Evolutionary conservation across 192 early-diverging fungal species (phyloP), one percentile per base, ranked within the genome.

Genomic region (Bifiguratus adelaidae): DNA sequence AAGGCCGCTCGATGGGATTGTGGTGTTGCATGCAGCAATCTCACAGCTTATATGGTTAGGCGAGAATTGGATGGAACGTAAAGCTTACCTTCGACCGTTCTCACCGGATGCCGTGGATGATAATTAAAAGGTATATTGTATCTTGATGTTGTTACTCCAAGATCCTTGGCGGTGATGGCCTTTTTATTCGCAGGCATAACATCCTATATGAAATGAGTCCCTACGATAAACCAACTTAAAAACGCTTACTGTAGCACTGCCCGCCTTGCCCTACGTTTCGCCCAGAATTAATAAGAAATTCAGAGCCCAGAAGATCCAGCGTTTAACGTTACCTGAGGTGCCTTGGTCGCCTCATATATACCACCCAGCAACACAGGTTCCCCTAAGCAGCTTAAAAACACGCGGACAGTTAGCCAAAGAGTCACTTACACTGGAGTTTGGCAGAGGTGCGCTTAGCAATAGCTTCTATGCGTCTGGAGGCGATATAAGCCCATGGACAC

Each of bases 101-200:
- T n/a, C 3, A 57, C 41, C 4, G 55, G 47, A 35, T 57, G 48
- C 16, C 35, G 37, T 8, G 47, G 47, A 23, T 56, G 55, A 50
- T 42, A 50, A 23, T 50, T 56, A 3, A 48, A 27, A 4, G 49
- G 38, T 3, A 57, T n/a, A n/a, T 57, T 57, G 35, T 50, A 23
- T 32, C 19, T 32, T 24, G 29, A 24, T 12, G 43, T 6, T 15
- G 55, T 42, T 20, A 45, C 44, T n/a, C 19, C 19, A 3, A 56
- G 35, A 15, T 38, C 37, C 16, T 15, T 23, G 2, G 13, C 9
- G 7, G 18, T 41, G 13, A 50, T 29, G 9, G n/a, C 19, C 23
- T 12, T n/a, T 40, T 50, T 57, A 23, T 27, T 28, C 4, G 28
- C 19, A 26, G n/a, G 20, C 55, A 50, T 41, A 7, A 50, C 55